Evolutionary conservation across 2,329 filamentous ascomycete species (phyloP), one percentile per base, ranked within the genome.

Genomic region (Graphiopsis chlorocephala): DNA sequence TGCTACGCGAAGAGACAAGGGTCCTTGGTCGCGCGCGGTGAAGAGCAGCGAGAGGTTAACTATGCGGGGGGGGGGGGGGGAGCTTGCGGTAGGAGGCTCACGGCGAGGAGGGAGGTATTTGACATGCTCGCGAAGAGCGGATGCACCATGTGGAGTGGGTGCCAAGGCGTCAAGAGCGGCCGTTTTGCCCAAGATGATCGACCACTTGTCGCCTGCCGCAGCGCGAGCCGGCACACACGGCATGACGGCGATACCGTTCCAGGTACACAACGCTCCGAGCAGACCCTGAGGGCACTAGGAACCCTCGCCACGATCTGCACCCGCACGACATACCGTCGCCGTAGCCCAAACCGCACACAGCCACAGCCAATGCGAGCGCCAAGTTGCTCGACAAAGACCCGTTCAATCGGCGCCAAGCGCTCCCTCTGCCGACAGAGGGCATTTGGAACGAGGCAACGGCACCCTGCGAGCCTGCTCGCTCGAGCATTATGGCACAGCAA

Each of bases 331-430:
- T 62, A 55, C 60, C 48, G 60, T 26, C 11, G 29, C 48, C 26
- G 15, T 45, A 45, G 47, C 14, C 31, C 59, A 42, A 38, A 20
- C 45, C 29, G 29, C 60, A 29, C 15, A 38, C 4, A 45, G 60
- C 48, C 60, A 55, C 48, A 62, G 50, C 60, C 60, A 62, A 62
- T 62, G 60, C 48, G 48, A 62, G 48, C 11, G 48, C 60, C 48
- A 55, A 62, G 48, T 61, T 53, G n/a, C 23, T 15, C 47, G 17
- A 17, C 33, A 45, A 50, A 45, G 60, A 53, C 47, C 60, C 60
- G 53, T 55, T 28, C 25, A 26, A 42, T 29, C 17, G 60, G 47
- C 47, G 60, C 60, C 60, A 53, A 62, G 59, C 2, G 38, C 12
- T 23, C 17, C 25, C 38, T 52, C 20, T 52, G 28, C 45, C 45